Evolutionary conservation across 75 land plant genomes (phyloP).

Genomic region (Selaginella tamariscina): DNA sequence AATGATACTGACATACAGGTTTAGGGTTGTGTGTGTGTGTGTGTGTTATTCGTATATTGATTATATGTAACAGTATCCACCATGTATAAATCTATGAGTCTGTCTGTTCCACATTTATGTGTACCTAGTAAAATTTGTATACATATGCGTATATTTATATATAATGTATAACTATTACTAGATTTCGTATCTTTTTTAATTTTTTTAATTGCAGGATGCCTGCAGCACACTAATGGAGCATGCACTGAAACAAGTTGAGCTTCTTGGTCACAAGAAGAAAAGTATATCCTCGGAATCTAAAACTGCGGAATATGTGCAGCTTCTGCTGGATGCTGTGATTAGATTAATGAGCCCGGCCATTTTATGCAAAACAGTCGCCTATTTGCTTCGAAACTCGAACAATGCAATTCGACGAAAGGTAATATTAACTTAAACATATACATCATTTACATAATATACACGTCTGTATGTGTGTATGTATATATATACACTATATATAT

Average conservation of each 20-base stretch:
- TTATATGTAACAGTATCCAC: too few relatives aligned
- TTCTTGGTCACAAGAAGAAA: slow-evolving; percentile 12
- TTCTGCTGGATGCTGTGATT: slow-evolving; percentile 34
- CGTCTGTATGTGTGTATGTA: not conserved
- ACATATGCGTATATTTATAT: too few relatives aligned
- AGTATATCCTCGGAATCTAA: slow-evolving; percentile 20
- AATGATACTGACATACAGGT: not conserved
- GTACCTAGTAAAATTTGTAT: too few relatives aligned
- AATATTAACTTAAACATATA: not conserved
- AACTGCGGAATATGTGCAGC: slow-evolving; percentile 20
- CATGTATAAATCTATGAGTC: too few relatives aligned
- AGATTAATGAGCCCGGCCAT: slow-evolving; percentile 40
- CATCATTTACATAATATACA: not conserved
- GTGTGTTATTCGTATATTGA: too few relatives aligned
- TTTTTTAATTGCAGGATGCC: slow-evolving; percentile 30
- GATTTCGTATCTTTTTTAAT: not conserved
- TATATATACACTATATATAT: too few relatives aligned
- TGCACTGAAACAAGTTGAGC: slow-evolving; percentile 29
- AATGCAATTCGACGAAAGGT: slow-evolving; percentile 49
- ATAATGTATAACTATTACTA: not conserved
- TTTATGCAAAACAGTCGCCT: slow-evolving; percentile 31
- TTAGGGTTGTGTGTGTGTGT: too few relatives aligned
- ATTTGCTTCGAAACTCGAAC: slow-evolving; percentile 38
- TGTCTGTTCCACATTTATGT: too few relatives aligned
- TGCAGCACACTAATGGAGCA: slow-evolving; percentile 60